These are phyloP conservation scores for Lentinula sp. DNA, from an alignment of 768 basidiomycete genomes.

Conservation along the genomic window DNA sequence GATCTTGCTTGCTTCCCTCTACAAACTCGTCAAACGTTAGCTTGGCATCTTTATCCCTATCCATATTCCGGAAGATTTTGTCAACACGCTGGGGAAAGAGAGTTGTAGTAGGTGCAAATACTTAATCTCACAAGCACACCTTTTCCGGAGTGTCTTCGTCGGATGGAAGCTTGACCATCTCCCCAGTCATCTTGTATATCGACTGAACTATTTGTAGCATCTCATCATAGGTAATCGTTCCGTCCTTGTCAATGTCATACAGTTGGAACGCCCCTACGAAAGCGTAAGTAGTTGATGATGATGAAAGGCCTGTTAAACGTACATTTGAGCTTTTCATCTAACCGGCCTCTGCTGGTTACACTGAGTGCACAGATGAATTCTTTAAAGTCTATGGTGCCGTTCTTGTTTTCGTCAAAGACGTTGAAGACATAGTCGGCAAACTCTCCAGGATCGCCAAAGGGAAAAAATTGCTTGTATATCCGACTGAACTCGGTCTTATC, in stretches of 20 bases:
- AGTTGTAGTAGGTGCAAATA: conserved; percentile 9
- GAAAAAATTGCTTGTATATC: conserved; percentile 99
- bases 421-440: conserved; percentile 99
- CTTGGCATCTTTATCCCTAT: conserved; percentile 88
- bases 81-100: conserved; percentile 71
- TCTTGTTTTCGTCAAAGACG: conserved; percentile 92
- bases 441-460: conserved; percentile 94
- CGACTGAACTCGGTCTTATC: conserved; percentile 93
- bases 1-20: conserved; percentile 97
- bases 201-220: conserved; percentile 98
- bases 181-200: conserved; percentile 99
- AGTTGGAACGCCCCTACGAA: conserved; percentile 95
- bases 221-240: conserved; percentile 96
- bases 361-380: conserved; percentile 98
- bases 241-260: conserved; percentile 98
- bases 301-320: conserved; percentile 21
- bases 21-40: conserved; percentile 97
- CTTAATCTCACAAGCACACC: conserved; percentile 34
- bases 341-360: conserved; percentile 84
- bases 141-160: conserved; percentile 99
- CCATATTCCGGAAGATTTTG: conserved; percentile 99
- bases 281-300: conserved; percentile 11
- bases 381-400: conserved; percentile 97
- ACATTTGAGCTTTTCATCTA: conserved; percentile 99
- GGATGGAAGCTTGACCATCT: conserved; percentile 97